These are phyloP conservation scores for Cryphonectria parasitica DNA, from an alignment of 2,329 filamentous ascomycete genomes.

Conservation along the genomic window DNA sequence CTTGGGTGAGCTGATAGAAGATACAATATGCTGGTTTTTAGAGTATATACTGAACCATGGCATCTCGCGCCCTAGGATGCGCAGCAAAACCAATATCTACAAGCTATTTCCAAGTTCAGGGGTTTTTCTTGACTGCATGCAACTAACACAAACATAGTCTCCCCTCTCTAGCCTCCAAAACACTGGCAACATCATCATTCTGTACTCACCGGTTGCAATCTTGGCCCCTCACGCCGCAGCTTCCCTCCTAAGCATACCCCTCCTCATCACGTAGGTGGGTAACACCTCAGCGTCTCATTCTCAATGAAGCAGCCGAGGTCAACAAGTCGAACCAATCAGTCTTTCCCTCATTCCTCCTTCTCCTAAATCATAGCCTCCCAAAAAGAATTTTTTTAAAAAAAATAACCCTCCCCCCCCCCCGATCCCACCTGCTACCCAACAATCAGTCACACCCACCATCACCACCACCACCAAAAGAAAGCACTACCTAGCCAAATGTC, in stretches of 20 bases:
- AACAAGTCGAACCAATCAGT: conserved; percentile 41
- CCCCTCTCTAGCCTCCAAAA: conserved; percentile 7
- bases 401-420: too few species aligned
- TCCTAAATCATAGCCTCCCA: not conserved
- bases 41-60: not conserved
- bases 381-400: too few species aligned
- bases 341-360: not conserved
- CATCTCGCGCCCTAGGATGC: not conserved
- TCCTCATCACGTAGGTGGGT: conserved; percentile 38
- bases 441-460: not conserved
- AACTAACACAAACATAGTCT: conserved; percentile 22
- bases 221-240: conserved; percentile 17
- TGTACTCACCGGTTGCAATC: conserved; percentile 40
- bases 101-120: not conserved
- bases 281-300: conserved; percentile 42
- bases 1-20: not conserved
- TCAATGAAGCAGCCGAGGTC: conserved; percentile 37
- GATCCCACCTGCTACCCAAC: not conserved
- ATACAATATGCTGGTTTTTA: conserved; percentile 1
- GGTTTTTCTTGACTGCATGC: not conserved
- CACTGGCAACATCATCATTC: conserved; percentile 37
- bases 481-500: not conserved
- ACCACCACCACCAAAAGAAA: not conserved
- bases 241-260: conserved; percentile 6
- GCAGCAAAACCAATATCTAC: not conserved